Base-by-base conservation (phyloP, 768 basidiomycete species). In the Tremella mesenterica region DNA sequence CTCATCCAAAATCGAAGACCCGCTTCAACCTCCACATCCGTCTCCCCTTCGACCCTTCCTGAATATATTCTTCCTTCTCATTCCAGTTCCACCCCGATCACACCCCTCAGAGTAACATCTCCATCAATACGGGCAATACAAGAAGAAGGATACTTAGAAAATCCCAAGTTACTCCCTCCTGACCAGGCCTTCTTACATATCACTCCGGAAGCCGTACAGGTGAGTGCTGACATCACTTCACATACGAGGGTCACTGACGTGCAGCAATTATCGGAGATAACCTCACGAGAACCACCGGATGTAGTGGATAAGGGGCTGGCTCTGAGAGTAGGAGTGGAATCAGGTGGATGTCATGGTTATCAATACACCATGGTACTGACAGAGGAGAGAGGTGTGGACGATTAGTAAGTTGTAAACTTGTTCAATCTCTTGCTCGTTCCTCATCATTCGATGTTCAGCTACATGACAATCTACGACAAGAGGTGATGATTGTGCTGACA, bases 311-410 rank as follows among this genome's bases (percentile, higher is more conserved):
- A 65, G 39, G 63, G 57, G 16, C 78, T 86, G 20, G 87, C 84
- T 3, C 76, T 96, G 21, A 78, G 91, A 58, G 79, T 97, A 59
- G 77, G 83, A 0, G 89, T 96, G 23, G 90, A 95, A 64, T 88
- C 85, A 10, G 93, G 93, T 10, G 93, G 93, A 18, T 97, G 93
- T 67, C 92, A 97, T 70, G 93, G 93, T 31, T 96, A 96, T 72
- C 90, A 95, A 65, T 95, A 96, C 73, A 92, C 87, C 61, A 81
- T 97, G 80, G 83, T 85, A 51, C 79, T 96, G 3, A 84, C 86
- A 2, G 78, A 77, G 31, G 73, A 75, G 39, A 77, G 78, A 14
- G 76, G 78, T 26, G 77, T 78, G 4, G 89, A 91, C 58, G 91
- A 95, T 74, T 95, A 91, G 91, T 92, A 69, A 69, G 88, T 77